These are phyloP conservation scores for Mariannaea sp. DNA, from an alignment of 2,329 filamentous ascomycete species.

Conservation along the genomic window DNA sequence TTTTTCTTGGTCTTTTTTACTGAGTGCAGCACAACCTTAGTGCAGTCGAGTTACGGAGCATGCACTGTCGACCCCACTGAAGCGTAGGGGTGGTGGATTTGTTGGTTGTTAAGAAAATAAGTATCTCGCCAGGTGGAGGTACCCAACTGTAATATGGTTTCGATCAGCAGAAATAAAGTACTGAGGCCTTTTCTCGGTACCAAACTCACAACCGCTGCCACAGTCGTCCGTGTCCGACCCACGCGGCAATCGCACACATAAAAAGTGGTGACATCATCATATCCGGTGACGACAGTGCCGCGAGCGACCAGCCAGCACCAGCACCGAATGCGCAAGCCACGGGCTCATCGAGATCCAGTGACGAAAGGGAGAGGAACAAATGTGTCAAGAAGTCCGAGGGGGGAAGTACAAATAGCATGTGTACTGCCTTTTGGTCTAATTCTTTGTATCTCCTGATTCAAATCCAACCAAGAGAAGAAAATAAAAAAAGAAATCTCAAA, in stretches of 20 bases:
- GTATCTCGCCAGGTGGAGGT: neutral
- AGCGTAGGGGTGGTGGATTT: neutral
- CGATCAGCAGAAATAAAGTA: no score
- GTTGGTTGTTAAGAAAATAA: neutral
- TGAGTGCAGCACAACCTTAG: no score
- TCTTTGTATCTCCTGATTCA: conserved; percentile 20
- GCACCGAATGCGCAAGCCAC: conserved; percentile 30
- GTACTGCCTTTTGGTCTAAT: conserved; percentile 4
- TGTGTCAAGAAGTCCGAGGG: no score
- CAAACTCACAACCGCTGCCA: neutral
- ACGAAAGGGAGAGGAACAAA: conserved; percentile 4
- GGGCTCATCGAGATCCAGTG: conserved; percentile 27
- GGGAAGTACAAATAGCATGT: conserved; percentile 36
- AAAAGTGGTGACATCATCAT: conserved; percentile 50
- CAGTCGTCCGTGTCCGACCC: no score
- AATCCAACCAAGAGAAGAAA: no score
- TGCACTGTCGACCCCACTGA: conserved; percentile 9
- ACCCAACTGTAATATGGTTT: neutral
- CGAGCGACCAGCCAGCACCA: neutral
- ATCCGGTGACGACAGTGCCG: conserved; percentile 43
- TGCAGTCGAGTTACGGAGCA: no score
- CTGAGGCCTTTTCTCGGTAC: neutral
- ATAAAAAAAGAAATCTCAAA: no score
- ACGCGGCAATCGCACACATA: conserved; percentile 20
- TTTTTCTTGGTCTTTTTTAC: no score